A percentile compares a stretch with the other conserved stretches of the same genome.
phyloP scores from a whole-genome alignment of 2,329 filamentous ascomycete species.

The Colletotrichum truncatum region DNA sequence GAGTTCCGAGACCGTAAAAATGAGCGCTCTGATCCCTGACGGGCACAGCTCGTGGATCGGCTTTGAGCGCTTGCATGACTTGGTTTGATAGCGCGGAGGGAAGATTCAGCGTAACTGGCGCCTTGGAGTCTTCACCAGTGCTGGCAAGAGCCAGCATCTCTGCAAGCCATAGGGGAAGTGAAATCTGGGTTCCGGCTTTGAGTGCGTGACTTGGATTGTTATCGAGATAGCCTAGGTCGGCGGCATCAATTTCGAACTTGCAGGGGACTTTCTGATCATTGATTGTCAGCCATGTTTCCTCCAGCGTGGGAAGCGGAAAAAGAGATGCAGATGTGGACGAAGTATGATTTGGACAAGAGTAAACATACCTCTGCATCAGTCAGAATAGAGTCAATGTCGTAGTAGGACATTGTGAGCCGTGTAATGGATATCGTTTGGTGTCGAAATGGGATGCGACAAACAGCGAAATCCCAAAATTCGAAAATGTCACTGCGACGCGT shows the following conservation, averaged over 20 bases:
- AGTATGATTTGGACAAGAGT: not conserved
- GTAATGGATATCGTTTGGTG: no score
- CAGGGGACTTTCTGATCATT: slow-evolving; percentile 86
- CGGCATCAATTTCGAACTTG: slow-evolving; percentile 90
- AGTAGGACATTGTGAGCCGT: slow-evolving; percentile 70
- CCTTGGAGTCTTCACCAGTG: slow-evolving; percentile 52
- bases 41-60: slow-evolving; percentile 86
- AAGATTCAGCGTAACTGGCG: slow-evolving; percentile 82
- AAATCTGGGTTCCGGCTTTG: slow-evolving; percentile 81
- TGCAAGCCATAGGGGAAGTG: slow-evolving; percentile 92
- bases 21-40: slow-evolving; percentile 84
- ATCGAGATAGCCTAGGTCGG: slow-evolving; percentile 88
- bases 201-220: slow-evolving; percentile 78
- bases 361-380: slow-evolving; percentile 80
- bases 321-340: not conserved
- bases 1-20: slow-evolving; percentile 86
- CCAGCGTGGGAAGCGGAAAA: no score
- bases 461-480: no score
- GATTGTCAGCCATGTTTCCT: not conserved
- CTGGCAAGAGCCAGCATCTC: slow-evolving; percentile 87
- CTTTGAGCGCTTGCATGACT: slow-evolving; percentile 89
- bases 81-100: slow-evolving; percentile 79
- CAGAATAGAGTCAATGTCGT: slow-evolving; percentile 84
- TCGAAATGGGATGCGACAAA: not conserved
- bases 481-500: slow-evolving; percentile 3